phyloP scores from a whole-genome alignment of 2,329 filamentous ascomycete species.

The Beauveria sp. region DNA sequence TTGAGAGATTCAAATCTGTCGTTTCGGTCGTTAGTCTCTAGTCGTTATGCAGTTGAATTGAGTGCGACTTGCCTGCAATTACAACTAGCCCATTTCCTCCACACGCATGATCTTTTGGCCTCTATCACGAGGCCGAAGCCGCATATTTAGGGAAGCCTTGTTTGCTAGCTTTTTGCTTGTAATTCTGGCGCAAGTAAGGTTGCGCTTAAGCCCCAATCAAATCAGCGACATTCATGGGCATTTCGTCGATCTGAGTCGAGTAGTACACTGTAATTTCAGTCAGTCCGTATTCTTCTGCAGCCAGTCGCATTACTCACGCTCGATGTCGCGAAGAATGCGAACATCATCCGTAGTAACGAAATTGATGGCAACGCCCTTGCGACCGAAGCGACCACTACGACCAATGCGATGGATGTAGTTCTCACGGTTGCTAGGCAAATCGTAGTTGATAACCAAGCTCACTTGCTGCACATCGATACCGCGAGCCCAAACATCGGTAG shows the following conservation, averaged over 20 bases:
- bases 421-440: constrained; percentile 94
- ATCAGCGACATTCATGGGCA: constrained; percentile 89
- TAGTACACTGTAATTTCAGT: constrained; percentile 65
- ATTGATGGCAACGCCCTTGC: constrained; percentile 99
- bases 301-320: constrained; percentile 51
- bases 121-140: neutral
- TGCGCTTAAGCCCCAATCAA: constrained; percentile 38
- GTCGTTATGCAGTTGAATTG: no score
- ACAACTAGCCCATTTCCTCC: constrained; percentile 11
- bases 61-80: neutral
- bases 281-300: neutral
- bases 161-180: neutral
- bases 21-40: neutral
- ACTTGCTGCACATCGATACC: constrained; percentile 99
- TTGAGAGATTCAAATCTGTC: neutral
- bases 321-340: constrained; percentile 92
- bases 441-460: constrained; percentile 97
- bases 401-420: constrained; percentile 99
- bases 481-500: constrained; percentile 94
- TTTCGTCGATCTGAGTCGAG: constrained; percentile 95
- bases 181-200: neutral
- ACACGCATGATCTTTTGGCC: constrained; percentile 3
- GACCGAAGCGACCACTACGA: constrained; percentile 86
- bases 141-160: neutral
- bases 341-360: constrained; percentile 98